A percentile compares a stretch with the other conserved stretches of the same genome.
Conservation (phyloP, 306 rosid species). For the Fragaria vesca region DNA sequence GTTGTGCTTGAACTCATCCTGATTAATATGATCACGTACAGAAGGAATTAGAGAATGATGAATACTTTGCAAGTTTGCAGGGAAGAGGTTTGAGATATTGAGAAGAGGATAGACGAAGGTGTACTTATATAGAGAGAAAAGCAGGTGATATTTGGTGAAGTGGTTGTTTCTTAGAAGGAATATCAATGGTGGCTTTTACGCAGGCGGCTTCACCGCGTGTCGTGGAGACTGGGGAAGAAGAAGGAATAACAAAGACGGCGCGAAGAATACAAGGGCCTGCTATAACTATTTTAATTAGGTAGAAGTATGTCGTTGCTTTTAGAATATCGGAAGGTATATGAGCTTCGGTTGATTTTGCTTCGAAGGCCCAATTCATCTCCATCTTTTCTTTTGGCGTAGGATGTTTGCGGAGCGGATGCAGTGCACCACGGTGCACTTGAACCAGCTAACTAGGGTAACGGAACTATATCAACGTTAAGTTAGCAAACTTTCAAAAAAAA, state of each 20-base stretch:
- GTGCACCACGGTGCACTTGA: no score
- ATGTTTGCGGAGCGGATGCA: no score
- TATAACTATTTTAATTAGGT: background rate
- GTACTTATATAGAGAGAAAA: background rate
- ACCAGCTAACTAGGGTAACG: no score
- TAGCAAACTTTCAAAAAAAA: no score
- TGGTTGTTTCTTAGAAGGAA: background rate
- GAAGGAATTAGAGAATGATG: background rate
- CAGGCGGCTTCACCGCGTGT: conserved; percentile 10
- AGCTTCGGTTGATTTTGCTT: background rate
- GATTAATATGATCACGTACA: background rate
- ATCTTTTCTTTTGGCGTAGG: no score
- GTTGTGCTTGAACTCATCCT: conserved; percentile 5
- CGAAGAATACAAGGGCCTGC: background rate
- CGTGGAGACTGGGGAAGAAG: conserved; percentile 4
- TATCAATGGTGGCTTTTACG: background rate
- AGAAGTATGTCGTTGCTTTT: background rate
- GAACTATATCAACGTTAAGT: no score
- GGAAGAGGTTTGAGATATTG: background rate
- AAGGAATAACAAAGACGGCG: background rate
- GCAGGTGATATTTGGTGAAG: background rate
- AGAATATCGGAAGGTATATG: background rate
- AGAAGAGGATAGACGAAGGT: background rate
- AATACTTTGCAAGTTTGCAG: background rate
- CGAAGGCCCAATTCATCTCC: background rate